These are phyloP conservation scores for Paecilomyces sp. DNA, from an alignment of 2,329 filamentous ascomycete genomes.

Conservation along the genomic window DNA sequence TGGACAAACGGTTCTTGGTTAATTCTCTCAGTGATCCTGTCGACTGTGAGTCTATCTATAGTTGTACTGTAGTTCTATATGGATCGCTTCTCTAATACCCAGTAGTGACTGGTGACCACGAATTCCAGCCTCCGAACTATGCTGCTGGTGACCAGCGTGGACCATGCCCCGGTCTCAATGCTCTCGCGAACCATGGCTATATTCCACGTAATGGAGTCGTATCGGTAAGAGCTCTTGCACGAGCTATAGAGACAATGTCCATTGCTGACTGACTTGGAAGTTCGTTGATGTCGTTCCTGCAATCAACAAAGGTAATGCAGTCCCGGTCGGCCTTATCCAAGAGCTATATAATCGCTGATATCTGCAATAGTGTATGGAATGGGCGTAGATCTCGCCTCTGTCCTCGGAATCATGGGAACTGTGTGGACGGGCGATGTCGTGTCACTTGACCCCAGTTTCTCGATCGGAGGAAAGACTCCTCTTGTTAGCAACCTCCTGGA, in stretches of 20 bases:
- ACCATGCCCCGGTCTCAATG: conserved; percentile 37
- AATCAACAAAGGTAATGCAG: conserved; percentile 23
- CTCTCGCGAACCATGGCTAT: conserved; percentile 37
- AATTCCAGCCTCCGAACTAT: conserved; percentile 27
- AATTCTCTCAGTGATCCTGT: conserved; percentile 15
- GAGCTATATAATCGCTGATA: not conserved
- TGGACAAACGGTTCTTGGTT: conserved; percentile 18
- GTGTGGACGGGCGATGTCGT: conserved; percentile 45
- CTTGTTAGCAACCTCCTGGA: conserved; percentile 35
- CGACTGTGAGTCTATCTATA: conserved; percentile 13
- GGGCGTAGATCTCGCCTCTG: conserved; percentile 36
- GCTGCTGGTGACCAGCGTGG: conserved; percentile 30
- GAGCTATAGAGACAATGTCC: not conserved
- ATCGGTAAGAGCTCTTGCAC: conserved; percentile 11
- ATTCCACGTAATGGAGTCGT: conserved; percentile 35
- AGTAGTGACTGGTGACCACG: conserved; percentile 26
- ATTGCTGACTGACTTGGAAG: conserved; percentile 11
- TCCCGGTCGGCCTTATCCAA: not conserved
- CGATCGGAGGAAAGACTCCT: conserved; percentile 42
- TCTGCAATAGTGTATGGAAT: conserved; percentile 39
- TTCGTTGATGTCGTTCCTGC: conserved; percentile 25
- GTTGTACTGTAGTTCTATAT: not conserved
- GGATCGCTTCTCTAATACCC: not conserved
- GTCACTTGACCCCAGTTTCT: conserved; percentile 44
- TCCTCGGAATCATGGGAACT: conserved; percentile 42